Conservation (phyloP, 345 rosid species). For the Acer campestre region DNA sequence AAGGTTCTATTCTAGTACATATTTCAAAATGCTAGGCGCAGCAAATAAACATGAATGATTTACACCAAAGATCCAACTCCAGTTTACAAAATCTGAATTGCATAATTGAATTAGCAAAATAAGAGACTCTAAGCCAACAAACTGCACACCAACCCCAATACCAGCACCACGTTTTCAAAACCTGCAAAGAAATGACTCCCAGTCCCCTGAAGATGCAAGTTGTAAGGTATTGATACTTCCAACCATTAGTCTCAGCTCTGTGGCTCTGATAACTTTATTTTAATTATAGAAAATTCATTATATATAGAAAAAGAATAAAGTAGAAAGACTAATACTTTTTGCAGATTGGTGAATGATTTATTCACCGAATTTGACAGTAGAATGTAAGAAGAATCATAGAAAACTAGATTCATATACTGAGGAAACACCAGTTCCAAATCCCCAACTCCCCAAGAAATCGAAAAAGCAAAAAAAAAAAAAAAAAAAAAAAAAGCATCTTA, state of each 20-base stretch:
- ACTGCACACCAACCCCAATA: not conserved
- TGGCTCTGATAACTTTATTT: not conserved
- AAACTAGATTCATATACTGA: not conserved
- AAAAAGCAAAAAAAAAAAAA: not conserved
- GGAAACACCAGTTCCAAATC: not conserved
- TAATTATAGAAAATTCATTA: not conserved
- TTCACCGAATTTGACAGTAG: not conserved
- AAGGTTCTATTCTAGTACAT: not conserved
- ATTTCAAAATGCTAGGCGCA: not conserved
- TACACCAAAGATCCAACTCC: not conserved
- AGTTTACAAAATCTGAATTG: not conserved
- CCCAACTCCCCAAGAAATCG: constrained; percentile 5
- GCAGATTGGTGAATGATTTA: not conserved
- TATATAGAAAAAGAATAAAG: not conserved
- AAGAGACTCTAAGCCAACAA: not conserved
- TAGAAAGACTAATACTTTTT: not conserved
- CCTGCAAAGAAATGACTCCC: not conserved
- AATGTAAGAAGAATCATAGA: not conserved
- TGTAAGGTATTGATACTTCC: not conserved
- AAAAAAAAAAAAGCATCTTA: constrained; percentile 15
- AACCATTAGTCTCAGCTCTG: not conserved
- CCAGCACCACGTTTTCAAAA: constrained; percentile 9
- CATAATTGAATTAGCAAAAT: not conserved
- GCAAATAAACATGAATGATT: not conserved
- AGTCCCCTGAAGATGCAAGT: not conserved